These are phyloP conservation scores for Penicillium dipodomyicola DNA, from an alignment of 495 filamentous ascomycete genomes.

Conservation along the genomic window DNA sequence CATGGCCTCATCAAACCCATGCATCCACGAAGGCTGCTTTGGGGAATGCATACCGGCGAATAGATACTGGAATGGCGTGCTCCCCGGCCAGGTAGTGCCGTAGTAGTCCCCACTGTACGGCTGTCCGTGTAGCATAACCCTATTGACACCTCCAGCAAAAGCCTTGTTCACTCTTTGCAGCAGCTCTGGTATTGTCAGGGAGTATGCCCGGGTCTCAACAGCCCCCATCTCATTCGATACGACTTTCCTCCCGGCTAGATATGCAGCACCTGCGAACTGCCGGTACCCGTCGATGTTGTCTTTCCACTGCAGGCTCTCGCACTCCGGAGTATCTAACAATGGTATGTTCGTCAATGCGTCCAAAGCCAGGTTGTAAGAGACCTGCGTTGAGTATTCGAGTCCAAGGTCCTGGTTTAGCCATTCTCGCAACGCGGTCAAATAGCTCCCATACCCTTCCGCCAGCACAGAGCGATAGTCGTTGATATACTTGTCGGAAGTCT, in stretches of 20 bases:
- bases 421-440: background rate
- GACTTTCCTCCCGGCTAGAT: conserved; percentile 9
- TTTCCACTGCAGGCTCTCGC: conserved; percentile 19
- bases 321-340: conserved; percentile 18
- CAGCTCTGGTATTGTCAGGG: background rate
- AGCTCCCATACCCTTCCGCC: background rate
- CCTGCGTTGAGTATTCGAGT: conserved; percentile 26
- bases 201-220: background rate
- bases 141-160: no score
- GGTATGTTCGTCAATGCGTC: conserved; percentile 21
- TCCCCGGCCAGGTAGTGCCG: no score
- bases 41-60: no score
- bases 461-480: conserved; percentile 20
- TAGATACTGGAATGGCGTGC: no score
- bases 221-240: background rate
- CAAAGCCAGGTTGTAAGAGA: conserved; percentile 31
- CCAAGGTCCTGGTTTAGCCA: conserved; percentile 8
- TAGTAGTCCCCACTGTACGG: no score
- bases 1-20: no score
- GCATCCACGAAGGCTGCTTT: no score
- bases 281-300: conserved; percentile 22
- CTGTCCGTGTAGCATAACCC: no score
- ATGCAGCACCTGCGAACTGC: conserved; percentile 12
- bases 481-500: conserved; percentile 21
- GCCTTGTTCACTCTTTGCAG: no score